Conservation (phyloP, 176 grass and related monocot species). For the Bonia amplexicaulis region DNA sequence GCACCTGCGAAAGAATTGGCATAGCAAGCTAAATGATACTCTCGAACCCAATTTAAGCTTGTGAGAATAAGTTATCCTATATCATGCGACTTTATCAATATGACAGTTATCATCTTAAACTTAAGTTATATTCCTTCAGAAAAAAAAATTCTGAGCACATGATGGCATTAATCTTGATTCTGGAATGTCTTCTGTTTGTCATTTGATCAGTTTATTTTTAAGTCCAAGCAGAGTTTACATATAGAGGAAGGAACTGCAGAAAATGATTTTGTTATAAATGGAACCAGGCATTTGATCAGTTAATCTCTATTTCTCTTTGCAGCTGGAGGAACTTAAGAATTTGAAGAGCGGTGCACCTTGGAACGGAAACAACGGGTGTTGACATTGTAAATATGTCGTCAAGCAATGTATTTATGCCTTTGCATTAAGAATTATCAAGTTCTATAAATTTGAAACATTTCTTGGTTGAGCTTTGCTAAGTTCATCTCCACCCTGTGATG, state of each 20-base stretch:
- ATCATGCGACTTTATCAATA: neutral
- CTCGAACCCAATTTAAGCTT: neutral
- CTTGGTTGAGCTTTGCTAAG: neutral
- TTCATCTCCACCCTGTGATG: neutral
- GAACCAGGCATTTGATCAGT: neutral
- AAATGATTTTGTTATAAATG: neutral
- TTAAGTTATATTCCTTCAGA: neutral
- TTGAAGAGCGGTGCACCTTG: slow-evolving; percentile 45
- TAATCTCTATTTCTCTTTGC: slow-evolving; percentile 12
- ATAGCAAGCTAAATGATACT: neutral
- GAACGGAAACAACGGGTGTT: slow-evolving; percentile 31
- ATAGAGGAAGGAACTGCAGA: neutral
- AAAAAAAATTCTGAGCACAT: no score
- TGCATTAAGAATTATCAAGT: neutral
- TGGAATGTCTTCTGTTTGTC: neutral
- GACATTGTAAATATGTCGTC: slow-evolving; percentile 24
- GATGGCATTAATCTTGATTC: no score
- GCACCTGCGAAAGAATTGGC: neutral
- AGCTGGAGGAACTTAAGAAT: slow-evolving; percentile 77
- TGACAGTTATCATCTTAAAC: neutral
- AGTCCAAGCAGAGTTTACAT: neutral
- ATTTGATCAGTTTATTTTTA: neutral
- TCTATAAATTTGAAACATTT: slow-evolving; percentile 10
- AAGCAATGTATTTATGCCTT: neutral
- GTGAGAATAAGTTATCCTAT: neutral